Conservation (phyloP, 2,329 filamentous ascomycete species). For the Cordyceps fumosorosea region DNA sequence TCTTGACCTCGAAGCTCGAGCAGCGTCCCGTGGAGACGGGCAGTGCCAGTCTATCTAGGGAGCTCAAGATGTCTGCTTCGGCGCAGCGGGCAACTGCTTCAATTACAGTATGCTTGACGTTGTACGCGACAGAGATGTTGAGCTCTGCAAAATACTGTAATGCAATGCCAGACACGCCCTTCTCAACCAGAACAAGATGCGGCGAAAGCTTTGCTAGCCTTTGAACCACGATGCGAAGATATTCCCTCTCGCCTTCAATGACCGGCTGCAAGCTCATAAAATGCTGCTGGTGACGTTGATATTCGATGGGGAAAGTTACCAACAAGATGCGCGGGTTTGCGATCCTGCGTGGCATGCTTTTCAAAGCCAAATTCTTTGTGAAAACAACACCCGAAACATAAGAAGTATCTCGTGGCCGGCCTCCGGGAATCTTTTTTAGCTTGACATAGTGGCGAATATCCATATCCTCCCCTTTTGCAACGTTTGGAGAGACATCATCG, state of each 20-base stretch:
- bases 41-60: constrained; percentile 82
- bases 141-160: constrained; percentile 82
- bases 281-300: constrained; percentile 77
- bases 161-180: constrained; percentile 85
- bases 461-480: constrained; percentile 86
- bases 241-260: constrained; percentile 94
- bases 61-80: constrained; percentile 87
- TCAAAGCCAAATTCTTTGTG: constrained; percentile 91
- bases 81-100: constrained; percentile 91
- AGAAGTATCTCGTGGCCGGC: constrained; percentile 82
- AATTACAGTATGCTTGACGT: constrained; percentile 92
- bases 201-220: constrained; percentile 82
- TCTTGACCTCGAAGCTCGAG: constrained; percentile 89
- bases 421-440: constrained; percentile 90
- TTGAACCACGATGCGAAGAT: constrained; percentile 82
- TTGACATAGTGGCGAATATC: constrained; percentile 98
- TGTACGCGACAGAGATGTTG: constrained; percentile 88
- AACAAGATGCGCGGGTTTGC: constrained; percentile 80
- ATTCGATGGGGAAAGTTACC: constrained; percentile 92
- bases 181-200: constrained; percentile 83
- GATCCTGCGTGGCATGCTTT: constrained; percentile 90
- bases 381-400: constrained; percentile 97
- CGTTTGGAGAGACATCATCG: constrained; percentile 89
- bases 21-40: constrained; percentile 69
- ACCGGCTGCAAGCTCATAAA: constrained; percentile 98